Evolutionary conservation across 177 flowering plant species (phyloP).

Genomic region (Telopea speciosissima): DNA sequence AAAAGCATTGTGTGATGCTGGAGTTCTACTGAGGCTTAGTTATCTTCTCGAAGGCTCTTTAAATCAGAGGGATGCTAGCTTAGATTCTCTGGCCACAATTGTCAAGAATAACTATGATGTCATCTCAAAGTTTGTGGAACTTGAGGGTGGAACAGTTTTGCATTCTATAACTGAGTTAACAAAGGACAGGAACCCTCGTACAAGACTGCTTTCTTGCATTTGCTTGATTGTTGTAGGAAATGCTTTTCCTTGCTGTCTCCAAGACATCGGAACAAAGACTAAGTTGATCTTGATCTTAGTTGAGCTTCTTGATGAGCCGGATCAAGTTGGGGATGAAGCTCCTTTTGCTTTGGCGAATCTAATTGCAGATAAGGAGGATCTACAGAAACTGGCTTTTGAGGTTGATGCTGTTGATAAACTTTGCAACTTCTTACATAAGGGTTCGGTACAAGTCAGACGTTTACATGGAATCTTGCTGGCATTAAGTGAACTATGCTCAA

Average conservation of each 20-base stretch:
- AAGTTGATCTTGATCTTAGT: conserved; percentile 54
- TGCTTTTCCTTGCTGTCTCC: conserved; percentile 44
- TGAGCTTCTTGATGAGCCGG: conserved; percentile 86
- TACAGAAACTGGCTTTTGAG: conserved; percentile 70
- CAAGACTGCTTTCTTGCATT: conserved; percentile 72
- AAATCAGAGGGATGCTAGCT: conserved; percentile 77
- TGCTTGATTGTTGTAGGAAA: conserved; percentile 64
- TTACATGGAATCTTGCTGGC: conserved; percentile 63
- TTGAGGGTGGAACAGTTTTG: conserved; percentile 53
- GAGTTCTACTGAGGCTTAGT: conserved; percentile 51
- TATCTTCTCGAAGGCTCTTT: conserved; percentile 66
- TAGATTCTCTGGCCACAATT: conserved; percentile 70
- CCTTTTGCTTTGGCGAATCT: conserved; percentile 65
- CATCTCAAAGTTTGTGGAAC: conserved; percentile 41
- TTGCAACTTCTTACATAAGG: conserved; percentile 40
- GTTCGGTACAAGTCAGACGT: conserved; percentile 38
- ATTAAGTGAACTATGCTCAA: conserved; percentile 75
- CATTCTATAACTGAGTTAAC: conserved; percentile 44
- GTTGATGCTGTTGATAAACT: conserved; percentile 58
- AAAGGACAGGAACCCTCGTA: conserved; percentile 65
- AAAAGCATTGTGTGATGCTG: conserved; percentile 61
- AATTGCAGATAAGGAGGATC: conserved; percentile 56
- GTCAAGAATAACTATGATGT: conserved; percentile 55
- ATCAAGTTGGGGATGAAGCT: conserved; percentile 91
- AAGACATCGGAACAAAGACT: conserved; percentile 46